These are phyloP conservation scores for Pueraria montana DNA, from an alignment of 306 rosid species.

Conservation along the genomic window DNA sequence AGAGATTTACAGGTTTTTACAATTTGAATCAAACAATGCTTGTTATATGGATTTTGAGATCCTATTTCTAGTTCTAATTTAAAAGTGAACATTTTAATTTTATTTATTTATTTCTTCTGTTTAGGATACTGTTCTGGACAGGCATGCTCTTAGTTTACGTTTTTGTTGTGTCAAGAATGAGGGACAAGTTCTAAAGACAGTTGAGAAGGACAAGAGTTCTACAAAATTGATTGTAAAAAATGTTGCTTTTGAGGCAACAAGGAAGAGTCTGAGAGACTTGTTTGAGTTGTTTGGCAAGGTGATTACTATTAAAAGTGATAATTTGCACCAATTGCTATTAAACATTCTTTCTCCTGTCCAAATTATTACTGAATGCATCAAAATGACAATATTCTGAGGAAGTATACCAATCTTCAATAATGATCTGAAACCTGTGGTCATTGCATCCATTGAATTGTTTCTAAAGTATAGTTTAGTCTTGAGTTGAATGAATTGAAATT, in stretches of 20 bases:
- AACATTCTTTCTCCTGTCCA: too few relatives aligned
- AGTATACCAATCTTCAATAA: too few relatives aligned
- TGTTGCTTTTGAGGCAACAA: conserved; percentile 87
- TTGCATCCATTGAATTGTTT: too few relatives aligned
- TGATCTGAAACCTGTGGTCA: too few relatives aligned
- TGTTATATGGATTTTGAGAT: conserved; percentile 38
- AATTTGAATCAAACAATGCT: background rate
- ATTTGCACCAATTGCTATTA: too few relatives aligned
- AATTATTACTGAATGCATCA: too few relatives aligned
- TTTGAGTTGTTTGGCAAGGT: conserved; percentile 95
- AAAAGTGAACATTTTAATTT: background rate
- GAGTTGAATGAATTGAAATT: too few relatives aligned
- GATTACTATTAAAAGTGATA: too few relatives aligned
- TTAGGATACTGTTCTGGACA: conserved; percentile 85
- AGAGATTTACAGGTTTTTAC: conserved; percentile 73
- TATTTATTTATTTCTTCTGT: background rate
- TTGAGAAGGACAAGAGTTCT: conserved; percentile 75
- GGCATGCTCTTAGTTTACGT: conserved; percentile 81
- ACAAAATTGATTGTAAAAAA: conserved; percentile 81
- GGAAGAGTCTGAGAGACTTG: conserved; percentile 79
- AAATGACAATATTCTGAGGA: too few relatives aligned
- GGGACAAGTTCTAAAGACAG: conserved; percentile 60
- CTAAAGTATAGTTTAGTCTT: too few relatives aligned
- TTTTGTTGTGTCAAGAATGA: conserved; percentile 74
- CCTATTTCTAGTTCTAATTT: conserved; percentile 39